Base-by-base conservation (phyloP, 148 eudicot genomes). In the Limonium bicolor region DNA sequence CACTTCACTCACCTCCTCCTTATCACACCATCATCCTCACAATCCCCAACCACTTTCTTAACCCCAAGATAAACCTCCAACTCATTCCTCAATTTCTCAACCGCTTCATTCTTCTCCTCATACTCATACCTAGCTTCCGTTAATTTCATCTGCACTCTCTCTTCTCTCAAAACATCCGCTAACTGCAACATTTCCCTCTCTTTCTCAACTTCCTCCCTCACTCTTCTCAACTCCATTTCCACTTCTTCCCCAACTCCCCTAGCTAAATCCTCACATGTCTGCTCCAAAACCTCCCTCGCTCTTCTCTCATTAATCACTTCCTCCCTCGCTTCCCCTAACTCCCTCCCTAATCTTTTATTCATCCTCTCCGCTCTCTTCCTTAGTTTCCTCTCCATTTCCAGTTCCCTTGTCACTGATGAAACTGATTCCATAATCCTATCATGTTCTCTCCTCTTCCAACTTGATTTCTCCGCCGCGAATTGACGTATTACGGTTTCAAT, bases 101-200 rank as follows among this genome's bases (percentile, higher is more conserved):
- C 59, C 14, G 72, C 78, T 20, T 69, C 82, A 43, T 71, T 74
- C 53, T 87, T 87, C 70, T 87, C 94, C 65, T 87, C 94, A 36
- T 66, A 87, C 41, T 87, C 76, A 20, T 82, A 68, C 56, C 56
- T 74, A 27, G 96, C 96, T 17, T 87, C 96, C 7, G 66, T 50
- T 16, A 87, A 78, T 69, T 87, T 87, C 96, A 87, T 87, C 53
- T 87, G 96, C 23, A 87, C 96, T 46, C 96, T 65, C 54, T 87
- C 96, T 62, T 87, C 96, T 0, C 96, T 67, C 13, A 87, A 28
- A 17, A 82, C 71, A 65, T 87, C 96, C 4, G 94, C 96, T 13
- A 87, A 29, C 33, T 80, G 86, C 54, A 87, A 80, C 94, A 87
- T 87, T 59, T 87, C 70, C 44, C 90, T 62, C 56, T 87, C 96